These are phyloP conservation scores for Hymenochaete sp. DNA, from an alignment of 1,284 basidiomycete genomes.

Conservation along the genomic window DNA sequence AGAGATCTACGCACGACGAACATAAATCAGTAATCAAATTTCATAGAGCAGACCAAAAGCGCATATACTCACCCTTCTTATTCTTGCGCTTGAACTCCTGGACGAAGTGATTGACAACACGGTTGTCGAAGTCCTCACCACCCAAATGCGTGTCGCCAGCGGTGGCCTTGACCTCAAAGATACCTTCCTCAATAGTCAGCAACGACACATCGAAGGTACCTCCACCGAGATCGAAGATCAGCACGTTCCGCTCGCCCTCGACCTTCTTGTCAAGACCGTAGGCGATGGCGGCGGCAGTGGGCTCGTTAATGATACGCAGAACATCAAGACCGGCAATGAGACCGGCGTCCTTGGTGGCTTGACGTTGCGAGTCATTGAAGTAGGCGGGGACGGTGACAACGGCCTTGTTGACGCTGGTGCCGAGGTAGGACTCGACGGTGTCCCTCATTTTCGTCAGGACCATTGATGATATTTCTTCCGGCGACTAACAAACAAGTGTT, in stretches of 20 bases:
- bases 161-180: slow-evolving; percentile 99
- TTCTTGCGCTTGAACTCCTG: slow-evolving; percentile 99
- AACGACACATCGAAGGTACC: slow-evolving; percentile 99
- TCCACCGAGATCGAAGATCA: slow-evolving; percentile 98
- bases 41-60: slow-evolving; percentile 20
- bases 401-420: slow-evolving; percentile 74
- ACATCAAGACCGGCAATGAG: slow-evolving; percentile 86
- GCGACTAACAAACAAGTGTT: slow-evolving; percentile 51
- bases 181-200: slow-evolving; percentile 95
- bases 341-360: slow-evolving; percentile 93
- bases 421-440: slow-evolving; percentile 95
- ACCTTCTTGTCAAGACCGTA: slow-evolving; percentile 93
- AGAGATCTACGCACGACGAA: slow-evolving; percentile 60
- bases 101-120: slow-evolving; percentile 95
- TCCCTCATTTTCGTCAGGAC: slow-evolving; percentile 98
- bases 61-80: slow-evolving; percentile 76
- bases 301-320: slow-evolving; percentile 95
- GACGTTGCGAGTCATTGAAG: slow-evolving; percentile 97
- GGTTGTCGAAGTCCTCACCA: slow-evolving; percentile 99
- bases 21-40: slow-evolving; percentile 19
- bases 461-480: slow-evolving; percentile 98
- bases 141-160: slow-evolving; percentile 99
- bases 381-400: slow-evolving; percentile 95
- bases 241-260: slow-evolving; percentile 80
- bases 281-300: slow-evolving; percentile 90